Base-by-base conservation (phyloP, 192 early-diverging fungal species). In the Coemansia javaensis region DNA sequence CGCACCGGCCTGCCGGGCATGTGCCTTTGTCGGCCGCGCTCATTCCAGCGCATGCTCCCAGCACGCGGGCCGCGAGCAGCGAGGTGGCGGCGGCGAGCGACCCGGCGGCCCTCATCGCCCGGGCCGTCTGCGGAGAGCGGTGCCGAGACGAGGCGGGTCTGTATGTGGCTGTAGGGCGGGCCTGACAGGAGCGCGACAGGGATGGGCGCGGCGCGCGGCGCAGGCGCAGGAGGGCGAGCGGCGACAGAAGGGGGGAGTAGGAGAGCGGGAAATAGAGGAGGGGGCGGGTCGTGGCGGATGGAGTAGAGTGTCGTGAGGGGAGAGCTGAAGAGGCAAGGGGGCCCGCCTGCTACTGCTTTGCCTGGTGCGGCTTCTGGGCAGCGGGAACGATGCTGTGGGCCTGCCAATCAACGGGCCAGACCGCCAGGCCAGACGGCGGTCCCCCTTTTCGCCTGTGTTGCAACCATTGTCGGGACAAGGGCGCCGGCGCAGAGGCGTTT, bases 41-140 rank as follows among this genome's bases (percentile, higher is more conserved):
- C 68, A 72, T 59, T 18, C 68, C 68, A 20, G 68, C 56, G 41
- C 68, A 72, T 72, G 68, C 68, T 52, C 56, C 68, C 59, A 60
- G 68, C 53, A 57, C 68, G 64, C 65, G 61, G 12, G 53, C 44
- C 41, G 53, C 35, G 49, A 64, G 35, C 35, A 55, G 49, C 16
- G 68, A 27, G 7, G 53, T 48, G 5, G 38, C 33, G n/a, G 48
- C 49, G 27, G 65, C 25, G n/a, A 60, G 52, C 27, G 47, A n/a
- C n/a, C n/a, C 40, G 8, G 25, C 20, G 15, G 30, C 33, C 30
- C 38, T 56, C 68, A 72, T 72, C 10, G 28, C 24, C 6, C 3
- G 24, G 3, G 24, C 28, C 28, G 28, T 30, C 28, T 8, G 28
- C 28, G 6, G 2, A 6, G 24, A 25, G 24, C n/a, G n/a, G n/a